Percentiles rank a stretch among this genome's conserved stretches.
Evolutionary conservation across 495 filamentous ascomycete species (phyloP).

Genomic region (Penicillium riverlandense): DNA sequence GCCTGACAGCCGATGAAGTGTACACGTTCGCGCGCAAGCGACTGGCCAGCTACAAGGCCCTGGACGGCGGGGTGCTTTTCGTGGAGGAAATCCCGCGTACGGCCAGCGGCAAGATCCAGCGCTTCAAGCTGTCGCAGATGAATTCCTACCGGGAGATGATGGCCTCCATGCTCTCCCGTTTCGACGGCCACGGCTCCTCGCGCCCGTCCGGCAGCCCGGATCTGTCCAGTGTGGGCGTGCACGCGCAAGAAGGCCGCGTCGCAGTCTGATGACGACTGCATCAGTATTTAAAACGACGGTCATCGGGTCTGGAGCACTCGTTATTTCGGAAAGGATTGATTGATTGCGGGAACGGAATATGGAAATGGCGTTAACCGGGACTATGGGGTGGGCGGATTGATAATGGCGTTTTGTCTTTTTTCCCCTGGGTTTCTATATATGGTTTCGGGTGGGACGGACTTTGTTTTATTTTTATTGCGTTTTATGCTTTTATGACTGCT

Average conservation of each 20-base stretch:
- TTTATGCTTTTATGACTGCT: too few species aligned
- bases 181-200: constrained; percentile 8
- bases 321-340: too few species aligned
- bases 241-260: not conserved
- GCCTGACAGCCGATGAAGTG: constrained; percentile 50
- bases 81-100: constrained; percentile 71
- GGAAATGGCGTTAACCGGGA: too few species aligned
- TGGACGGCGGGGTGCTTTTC: constrained; percentile 67
- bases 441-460: too few species aligned
- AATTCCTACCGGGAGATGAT: constrained; percentile 41
- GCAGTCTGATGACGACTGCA: not conserved
- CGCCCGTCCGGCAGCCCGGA: constrained; percentile 8
- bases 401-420: too few species aligned
- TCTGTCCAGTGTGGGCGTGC: not conserved
- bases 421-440: too few species aligned
- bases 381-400: too few species aligned
- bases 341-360: too few species aligned
- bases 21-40: constrained; percentile 54
- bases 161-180: constrained; percentile 27
- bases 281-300: too few species aligned
- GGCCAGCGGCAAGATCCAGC: constrained; percentile 71
- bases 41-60: constrained; percentile 58
- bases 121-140: constrained; percentile 39
- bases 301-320: too few species aligned
- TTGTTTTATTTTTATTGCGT: too few species aligned